Evolutionary conservation across 805 yeast species (phyloP), one percentile per base, ranked within the genome.

Genomic region (Suhomyces tanzawaensis): DNA sequence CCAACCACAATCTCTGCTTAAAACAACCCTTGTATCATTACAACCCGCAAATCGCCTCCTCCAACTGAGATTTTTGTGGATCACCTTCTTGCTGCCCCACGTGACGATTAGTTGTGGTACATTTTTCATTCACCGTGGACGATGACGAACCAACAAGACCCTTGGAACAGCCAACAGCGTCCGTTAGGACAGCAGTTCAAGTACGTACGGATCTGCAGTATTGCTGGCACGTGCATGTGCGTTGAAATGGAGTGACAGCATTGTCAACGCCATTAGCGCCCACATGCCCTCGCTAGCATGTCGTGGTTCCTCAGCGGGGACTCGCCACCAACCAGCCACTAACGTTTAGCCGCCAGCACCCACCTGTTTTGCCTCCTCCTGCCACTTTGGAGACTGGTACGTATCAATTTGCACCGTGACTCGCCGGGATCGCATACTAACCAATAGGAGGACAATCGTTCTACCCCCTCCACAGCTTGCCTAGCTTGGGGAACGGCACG

Each of bases 321-420:
- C n/a, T n/a, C n/a, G n/a, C n/a, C n/a, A n/a, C n/a, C n/a, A n/a
- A n/a, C n/a, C n/a, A n/a, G n/a, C n/a, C 8, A 59, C 66, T 59
- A 57, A 55, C 62, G 18, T 36, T 34, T 44, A 76, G 81, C 48
- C 80, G 77, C 52, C 81, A 74, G 55, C 76, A 65, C 34, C 78
- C 80, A 5, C 81, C 81, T 8, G 80, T 77, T 13, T 64, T 77
- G 44, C 82, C 82, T 5, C 81, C 82, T 9, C 82, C 82, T 13
- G 76, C 77, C 13, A 60, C 71, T 28, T 62, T 74, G 44, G 79
- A 74, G 49, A 62, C 73, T 39, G 74, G 77, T 69, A 68, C 37
- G 74, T 69, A 29, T 30, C 8, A 14, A 9, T 7, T 22, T 13
- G n/a, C n/a, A 8, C 29, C 36, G 11, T 6, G n/a, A 14, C 21